Evolutionary conservation across 768 basidiomycete genomes (phyloP), one percentile per base, ranked within the genome.

Genomic region (Xanthoconium stramineum): DNA sequence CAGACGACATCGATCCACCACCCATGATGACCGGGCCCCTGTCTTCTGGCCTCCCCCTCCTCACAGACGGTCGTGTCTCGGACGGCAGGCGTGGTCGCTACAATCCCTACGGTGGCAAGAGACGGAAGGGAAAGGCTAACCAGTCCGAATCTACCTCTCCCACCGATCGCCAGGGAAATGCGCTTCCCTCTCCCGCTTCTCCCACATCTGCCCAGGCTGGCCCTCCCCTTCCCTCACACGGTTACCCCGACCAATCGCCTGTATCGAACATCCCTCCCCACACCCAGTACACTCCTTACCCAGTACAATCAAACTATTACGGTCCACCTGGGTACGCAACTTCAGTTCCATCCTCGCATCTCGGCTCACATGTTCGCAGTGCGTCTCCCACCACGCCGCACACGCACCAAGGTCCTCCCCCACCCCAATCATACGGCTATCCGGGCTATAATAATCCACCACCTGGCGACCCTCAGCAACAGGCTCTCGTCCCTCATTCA

Each of bases 1-100:
- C 89, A 28, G 89, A 91, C 68, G 90, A 91, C 49, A 72, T 80
- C 29, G 83, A 84, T 42, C 61, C 72, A 0, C 74, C 80, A 7
- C 74, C 70, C 8, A 59, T 78, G 46, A 60, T 78, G 44, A 58
- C 78, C 8, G 72, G 77, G 0, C 77, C 79, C 0, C 61, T 81
- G 28, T 78, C 80, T 2, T 72, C 76, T 13, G 77, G 74, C 30
- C 69, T 79, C 29, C 80, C 81, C 13, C 79, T 83, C 38, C 75
- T 82, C 39, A 77, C 76, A 2, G 80, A 81, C 39, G 74, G 74
- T 30, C 78, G 76, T 47, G 56, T 76, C 28, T 58, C 76, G 1
- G 80, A 80, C 33, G 63, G 63, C 40, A 80, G 78, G 61, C 77
- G 78, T 14, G 76, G 75, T 58, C 75, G 81, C 20, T 80, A 61